Evolutionary conservation across 2,329 filamentous ascomycete species (phyloP), one percentile per base, ranked within the genome.

Genomic region (Boeremia exigua): DNA sequence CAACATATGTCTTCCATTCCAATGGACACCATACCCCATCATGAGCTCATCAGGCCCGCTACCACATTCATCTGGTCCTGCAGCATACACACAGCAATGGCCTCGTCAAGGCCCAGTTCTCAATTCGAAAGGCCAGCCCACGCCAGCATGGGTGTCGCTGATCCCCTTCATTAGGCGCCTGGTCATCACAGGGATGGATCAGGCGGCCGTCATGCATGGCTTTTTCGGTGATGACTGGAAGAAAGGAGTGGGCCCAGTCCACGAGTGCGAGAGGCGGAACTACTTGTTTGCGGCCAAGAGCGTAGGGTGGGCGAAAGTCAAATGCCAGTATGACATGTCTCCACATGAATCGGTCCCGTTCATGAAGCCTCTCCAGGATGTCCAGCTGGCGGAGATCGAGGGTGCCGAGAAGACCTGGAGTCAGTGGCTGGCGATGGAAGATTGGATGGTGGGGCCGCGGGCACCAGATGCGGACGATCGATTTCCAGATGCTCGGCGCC

Each of bases 211-310:
- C n/a, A 80, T 99, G 57, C 91, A 96, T 71, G 92, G 92, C 10
- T 96, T 97, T 79, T 99, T 98, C 67, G 95, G 95, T n/a, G 91
- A 97, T 62, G 89, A 96, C 71, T 99, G 93, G 91, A 77, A 80
- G 30, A 80, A 84, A 17, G 95, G 95, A 2, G 83, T 98, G 44
- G 90, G 92, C 0, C 86, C 88, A 10, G 80, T 97, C 56, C 90
- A 96, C 71, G 91, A 97, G 74, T 88, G 90, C 61, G 95, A 99
- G 77, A 85, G 95, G 47, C 86, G 92, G 52, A 99, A 99, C 73
- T 99, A 95, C 72, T 84, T 99, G 30, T 98, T 98, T 72, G 91
- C 94, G 0, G 91, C 93, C 11, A 99, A 98, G 79, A 95, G 91
- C 70, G 90, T 90, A 25, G 91, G 86, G 46, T 98, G 95, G 94